phyloP scores from a whole-genome alignment of 345 rosid species.

The Toxicodendron radicans region DNA sequence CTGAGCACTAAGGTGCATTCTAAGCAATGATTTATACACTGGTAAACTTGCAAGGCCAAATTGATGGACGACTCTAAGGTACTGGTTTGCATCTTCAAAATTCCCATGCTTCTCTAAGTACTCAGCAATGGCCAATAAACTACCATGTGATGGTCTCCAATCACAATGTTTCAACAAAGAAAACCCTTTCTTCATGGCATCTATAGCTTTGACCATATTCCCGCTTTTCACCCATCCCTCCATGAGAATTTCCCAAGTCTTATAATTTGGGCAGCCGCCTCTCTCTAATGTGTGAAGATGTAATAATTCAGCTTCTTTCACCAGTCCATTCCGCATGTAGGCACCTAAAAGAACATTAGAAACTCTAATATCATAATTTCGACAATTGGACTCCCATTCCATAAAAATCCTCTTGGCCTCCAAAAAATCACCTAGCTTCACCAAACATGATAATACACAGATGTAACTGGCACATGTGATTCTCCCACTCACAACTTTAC shows the following conservation, averaged over 20 bases:
- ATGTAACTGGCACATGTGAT: slow-evolving; percentile 55
- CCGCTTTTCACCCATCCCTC: slow-evolving; percentile 58
- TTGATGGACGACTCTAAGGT: slow-evolving; percentile 39
- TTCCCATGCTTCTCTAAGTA: slow-evolving; percentile 50
- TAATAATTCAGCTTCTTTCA: slow-evolving; percentile 44
- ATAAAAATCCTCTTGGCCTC: slow-evolving; percentile 44
- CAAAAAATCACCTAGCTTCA: slow-evolving; percentile 39
- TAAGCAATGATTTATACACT: slow-evolving; percentile 46
- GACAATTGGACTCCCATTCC: slow-evolving; percentile 52
- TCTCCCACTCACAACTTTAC: slow-evolving; percentile 44
- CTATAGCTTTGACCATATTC: slow-evolving; percentile 53
- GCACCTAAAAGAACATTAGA: slow-evolving; percentile 66
- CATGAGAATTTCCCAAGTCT: slow-evolving; percentile 76
- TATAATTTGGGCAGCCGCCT: slow-evolving; percentile 67
- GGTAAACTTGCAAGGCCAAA: slow-evolving; percentile 51
- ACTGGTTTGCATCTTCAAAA: slow-evolving; percentile 46
- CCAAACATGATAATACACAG: slow-evolving; percentile 48
- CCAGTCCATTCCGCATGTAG: slow-evolving; percentile 40
- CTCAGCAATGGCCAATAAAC: slow-evolving; percentile 44
- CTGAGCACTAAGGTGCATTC: slow-evolving; percentile 39
- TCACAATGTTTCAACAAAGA: slow-evolving; percentile 42
- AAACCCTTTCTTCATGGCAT: slow-evolving; percentile 52
- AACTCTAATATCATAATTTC: slow-evolving; percentile 51
- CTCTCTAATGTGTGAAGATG: slow-evolving; percentile 42
- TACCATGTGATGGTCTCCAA: slow-evolving; percentile 52